These are phyloP conservation scores for Ganoderma meredithae DNA, from an alignment of 1,284 basidiomycete genomes.

Conservation along the genomic window DNA sequence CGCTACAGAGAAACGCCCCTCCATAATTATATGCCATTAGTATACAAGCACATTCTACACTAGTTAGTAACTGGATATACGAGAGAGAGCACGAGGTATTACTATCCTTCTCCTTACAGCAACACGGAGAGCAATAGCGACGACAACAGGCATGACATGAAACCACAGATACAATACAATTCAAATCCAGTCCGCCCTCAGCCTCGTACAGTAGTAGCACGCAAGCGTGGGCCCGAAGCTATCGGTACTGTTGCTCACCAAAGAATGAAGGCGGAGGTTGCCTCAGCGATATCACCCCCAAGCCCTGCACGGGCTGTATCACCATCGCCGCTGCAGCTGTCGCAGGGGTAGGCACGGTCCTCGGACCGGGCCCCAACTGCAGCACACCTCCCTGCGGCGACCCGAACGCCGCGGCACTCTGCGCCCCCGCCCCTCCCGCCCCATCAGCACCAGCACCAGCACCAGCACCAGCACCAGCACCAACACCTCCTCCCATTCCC, in stretches of 20 bases:
- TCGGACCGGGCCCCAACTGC: constrained; percentile 6
- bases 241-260: constrained; percentile 21
- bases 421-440: constrained; percentile 14
- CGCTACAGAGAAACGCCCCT: neutral
- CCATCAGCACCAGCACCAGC: neutral
- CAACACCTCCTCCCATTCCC: neutral
- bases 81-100: constrained; percentile 1
- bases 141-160: constrained; percentile 2
- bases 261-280: constrained; percentile 28
- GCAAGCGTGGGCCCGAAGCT: neutral
- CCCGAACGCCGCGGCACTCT: constrained; percentile 15
- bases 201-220: neutral
- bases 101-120: neutral
- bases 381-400: constrained; percentile 20
- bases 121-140: neutral
- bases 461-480: too few species aligned
- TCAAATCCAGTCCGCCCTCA: neutral
- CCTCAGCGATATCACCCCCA: constrained; percentile 33
- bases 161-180: constrained; percentile 5
- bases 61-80: constrained; percentile 9
- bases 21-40: neutral
- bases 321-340: neutral
- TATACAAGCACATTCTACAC: constrained; percentile 6
- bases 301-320: neutral
- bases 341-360: neutral